These are phyloP conservation scores for Mrakia frigida DNA, from an alignment of 768 basidiomycete genomes.

Conservation along the genomic window DNA sequence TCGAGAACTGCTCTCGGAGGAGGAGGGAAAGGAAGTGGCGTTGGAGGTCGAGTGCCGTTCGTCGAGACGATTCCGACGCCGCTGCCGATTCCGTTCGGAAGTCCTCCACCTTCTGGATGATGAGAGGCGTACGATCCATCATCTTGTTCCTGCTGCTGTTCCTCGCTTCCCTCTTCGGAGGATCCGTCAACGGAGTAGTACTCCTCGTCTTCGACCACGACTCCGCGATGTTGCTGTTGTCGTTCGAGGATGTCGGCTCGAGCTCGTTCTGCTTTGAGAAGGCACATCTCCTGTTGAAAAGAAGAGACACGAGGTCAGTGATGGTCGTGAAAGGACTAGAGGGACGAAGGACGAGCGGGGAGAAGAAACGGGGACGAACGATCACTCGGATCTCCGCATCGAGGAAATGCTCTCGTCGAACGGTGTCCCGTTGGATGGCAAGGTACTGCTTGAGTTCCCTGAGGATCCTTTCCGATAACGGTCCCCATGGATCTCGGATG, in stretches of 20 bases:
- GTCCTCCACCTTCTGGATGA: neutral
- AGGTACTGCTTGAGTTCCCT: slow-evolving; percentile 32
- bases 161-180: neutral
- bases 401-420: slow-evolving; percentile 28
- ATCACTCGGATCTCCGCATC: slow-evolving; percentile 34
- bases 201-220: neutral
- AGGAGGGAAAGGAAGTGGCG: neutral
- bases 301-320: neutral
- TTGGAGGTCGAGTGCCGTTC: neutral
- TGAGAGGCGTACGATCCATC: neutral
- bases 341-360: neutral
- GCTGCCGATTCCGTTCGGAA: neutral
- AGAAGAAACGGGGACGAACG: slow-evolving; percentile 3
- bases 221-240: neutral
- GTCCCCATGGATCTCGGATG: slow-evolving; percentile 23
- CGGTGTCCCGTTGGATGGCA: slow-evolving; percentile 30
- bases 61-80: neutral
- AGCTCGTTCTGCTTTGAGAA: slow-evolving; percentile 3
- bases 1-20: neutral
- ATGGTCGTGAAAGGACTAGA: too few relatives aligned
- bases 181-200: neutral
- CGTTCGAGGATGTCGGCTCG: neutral
- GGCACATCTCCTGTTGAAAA: slow-evolving; percentile 11
- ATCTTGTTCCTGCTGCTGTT: neutral
- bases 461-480: slow-evolving; percentile 16